phyloP scores from a whole-genome alignment of 2,329 filamentous ascomycete species.

The Colletotrichum neosansevieriae region DNA sequence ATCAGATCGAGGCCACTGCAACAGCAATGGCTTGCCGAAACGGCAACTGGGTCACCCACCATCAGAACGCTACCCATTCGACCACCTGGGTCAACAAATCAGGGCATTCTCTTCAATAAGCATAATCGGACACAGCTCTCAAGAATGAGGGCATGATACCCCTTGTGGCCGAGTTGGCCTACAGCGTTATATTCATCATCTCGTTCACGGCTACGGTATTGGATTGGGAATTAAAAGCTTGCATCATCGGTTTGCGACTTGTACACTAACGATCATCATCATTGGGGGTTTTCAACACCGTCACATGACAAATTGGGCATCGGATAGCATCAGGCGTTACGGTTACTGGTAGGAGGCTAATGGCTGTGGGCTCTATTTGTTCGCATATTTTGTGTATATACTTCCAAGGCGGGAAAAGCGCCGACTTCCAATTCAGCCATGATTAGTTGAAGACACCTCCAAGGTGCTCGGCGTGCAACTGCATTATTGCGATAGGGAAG shows the following conservation, averaged over 20 bases:
- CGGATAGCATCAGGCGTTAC: conserved; percentile 37
- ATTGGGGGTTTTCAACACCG: conserved; percentile 33
- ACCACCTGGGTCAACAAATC: conserved; percentile 8
- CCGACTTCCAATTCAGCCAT: conserved; percentile 30
- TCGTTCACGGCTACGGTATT: conserved; percentile 39
- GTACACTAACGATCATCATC: conserved; percentile 39
- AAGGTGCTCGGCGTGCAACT: neutral
- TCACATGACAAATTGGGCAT: conserved; percentile 36
- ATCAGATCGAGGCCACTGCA: neutral
- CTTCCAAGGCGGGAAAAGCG: conserved; percentile 6
- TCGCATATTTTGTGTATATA: conserved; percentile 36
- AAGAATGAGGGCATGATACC: conserved; percentile 39
- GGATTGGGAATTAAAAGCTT: conserved; percentile 38
- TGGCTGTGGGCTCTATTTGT: conserved; percentile 14
- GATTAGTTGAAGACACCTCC: conserved; percentile 12
- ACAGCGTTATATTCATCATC: conserved; percentile 34
- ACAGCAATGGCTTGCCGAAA: neutral
- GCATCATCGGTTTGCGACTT: conserved; percentile 40
- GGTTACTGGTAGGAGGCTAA: conserved; percentile 19
- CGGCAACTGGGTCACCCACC: neutral
- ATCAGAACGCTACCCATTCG: neutral
- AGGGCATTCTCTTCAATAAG: conserved; percentile 23
- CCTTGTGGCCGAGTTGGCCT: conserved; percentile 38
- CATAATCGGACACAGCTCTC: conserved; percentile 39
- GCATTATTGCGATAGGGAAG: neutral